Evolutionary conservation across 805 yeast genomes (phyloP), one percentile per base, ranked within the genome.

Genomic region (Spathaspora girioi): DNA sequence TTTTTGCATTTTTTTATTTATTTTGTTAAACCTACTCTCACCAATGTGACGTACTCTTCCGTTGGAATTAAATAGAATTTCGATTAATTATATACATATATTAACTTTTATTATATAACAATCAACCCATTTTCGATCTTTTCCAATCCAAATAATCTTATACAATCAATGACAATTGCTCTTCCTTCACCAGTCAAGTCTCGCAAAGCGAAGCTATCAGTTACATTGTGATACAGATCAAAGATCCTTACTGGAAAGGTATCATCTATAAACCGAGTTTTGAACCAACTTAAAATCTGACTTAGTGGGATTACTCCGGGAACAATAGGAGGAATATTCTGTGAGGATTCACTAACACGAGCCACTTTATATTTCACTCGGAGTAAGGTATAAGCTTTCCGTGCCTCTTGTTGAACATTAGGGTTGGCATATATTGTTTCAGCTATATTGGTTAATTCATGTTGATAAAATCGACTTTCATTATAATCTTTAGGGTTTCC

Each of bases 221-320:
- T 45, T 18, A 8, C 14, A n/a, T 35, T 35, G 5, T 45, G 17
- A 19, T 31, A 45, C 26, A 27, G 26, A 29, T 35, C 17, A 51
- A 48, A 55, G n/a, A 56, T 46, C 43, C 45, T 40, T 9, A 57
- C 59, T 26, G 54, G 54, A 12, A 59, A 51, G 6, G 57, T 59
- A n/a, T 57, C 50, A 31, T 55, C 57, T 6, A 66, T 48, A 2
- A 26, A 56, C 2, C 69, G 71, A 11, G 57, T 52, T 41, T 66
- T 64, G 32, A 76, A 54, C 63, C 71, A 57, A 15, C 67, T 66
- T n/a, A 63, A 48, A 14, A 81, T 53, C 56, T 80, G 83, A 66
- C 66, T 59, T 29, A 80, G 46, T 1, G 86, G 82, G 10, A 78
- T 56, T 2, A 78, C 53, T 0, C 87, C 86, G 0, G 86, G 84